phyloP scores from a whole-genome alignment of 1,284 basidiomycete species.

The Sphagnurus paluster region DNA sequence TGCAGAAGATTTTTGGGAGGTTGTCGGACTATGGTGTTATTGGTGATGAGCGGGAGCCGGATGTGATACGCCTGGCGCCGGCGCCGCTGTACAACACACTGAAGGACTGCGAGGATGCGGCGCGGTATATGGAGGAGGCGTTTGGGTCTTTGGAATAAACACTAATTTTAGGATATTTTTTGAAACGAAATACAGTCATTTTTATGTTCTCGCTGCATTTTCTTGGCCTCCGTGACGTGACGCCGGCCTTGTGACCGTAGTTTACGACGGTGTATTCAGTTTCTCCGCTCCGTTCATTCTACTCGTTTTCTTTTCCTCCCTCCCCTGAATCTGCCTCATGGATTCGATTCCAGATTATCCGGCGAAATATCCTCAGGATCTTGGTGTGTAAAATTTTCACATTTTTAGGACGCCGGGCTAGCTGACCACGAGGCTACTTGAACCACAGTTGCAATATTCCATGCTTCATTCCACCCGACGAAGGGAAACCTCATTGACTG shows the following conservation, averaged over 20 bases:
- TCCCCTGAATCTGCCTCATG: no score
- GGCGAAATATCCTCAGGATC: constrained; percentile 45
- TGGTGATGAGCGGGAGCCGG: constrained; percentile 87
- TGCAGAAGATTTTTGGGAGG: constrained; percentile 68
- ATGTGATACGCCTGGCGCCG: constrained; percentile 87
- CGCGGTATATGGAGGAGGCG: constrained; percentile 59
- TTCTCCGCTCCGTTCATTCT: no score
- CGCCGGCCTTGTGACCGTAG: no score
- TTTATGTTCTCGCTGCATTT: no score
- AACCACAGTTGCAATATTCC: constrained; percentile 75
- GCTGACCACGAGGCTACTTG: constrained; percentile 8
- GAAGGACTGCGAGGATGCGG: constrained; percentile 74
- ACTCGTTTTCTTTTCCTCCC: no score
- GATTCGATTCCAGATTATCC: no score
- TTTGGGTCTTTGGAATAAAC: constrained; percentile 35
- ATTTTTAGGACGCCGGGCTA: constrained; percentile 1
- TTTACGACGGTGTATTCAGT: no score
- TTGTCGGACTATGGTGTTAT: constrained; percentile 76
- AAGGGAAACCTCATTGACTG: constrained; percentile 77
- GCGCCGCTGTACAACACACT: constrained; percentile 83
- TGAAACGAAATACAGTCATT: no score
- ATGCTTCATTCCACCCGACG: constrained; percentile 80
- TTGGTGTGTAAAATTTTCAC: constrained; percentile 32
- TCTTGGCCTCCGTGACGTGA: no score
- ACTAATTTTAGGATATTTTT: no score